Percentiles rank a stretch among this genome's conserved stretches.
phyloP scores from a whole-genome alignment of 2,329 filamentous ascomycete genomes.

The Neocatenulostroma microsporum region DNA sequence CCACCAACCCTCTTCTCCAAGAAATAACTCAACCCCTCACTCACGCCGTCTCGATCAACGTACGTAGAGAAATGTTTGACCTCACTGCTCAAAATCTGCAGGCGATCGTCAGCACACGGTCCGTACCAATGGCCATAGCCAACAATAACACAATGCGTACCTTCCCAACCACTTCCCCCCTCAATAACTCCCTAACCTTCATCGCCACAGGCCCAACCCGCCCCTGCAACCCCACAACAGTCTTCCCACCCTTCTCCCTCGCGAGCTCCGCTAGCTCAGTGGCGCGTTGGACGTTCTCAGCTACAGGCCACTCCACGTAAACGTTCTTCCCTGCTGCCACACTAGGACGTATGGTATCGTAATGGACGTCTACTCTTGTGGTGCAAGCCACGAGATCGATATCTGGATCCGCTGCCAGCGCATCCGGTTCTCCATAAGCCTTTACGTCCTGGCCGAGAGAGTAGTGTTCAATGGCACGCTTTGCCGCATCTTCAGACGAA shows the following conservation, averaged over 20 bases:
- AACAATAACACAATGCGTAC: too few relatives aligned
- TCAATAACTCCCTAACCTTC: slow-evolving; percentile 38
- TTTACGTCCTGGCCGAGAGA: slow-evolving; percentile 33
- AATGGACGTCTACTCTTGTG: slow-evolving; percentile 39
- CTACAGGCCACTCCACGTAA: slow-evolving; percentile 47
- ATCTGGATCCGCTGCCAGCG: slow-evolving; percentile 39
- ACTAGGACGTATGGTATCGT: slow-evolving; percentile 34
- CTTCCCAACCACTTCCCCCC: slow-evolving; percentile 37
- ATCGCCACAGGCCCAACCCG: slow-evolving; percentile 33
- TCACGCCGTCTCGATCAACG: slow-evolving; percentile 11
- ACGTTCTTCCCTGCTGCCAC: slow-evolving; percentile 42
- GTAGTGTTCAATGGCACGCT: slow-evolving; percentile 36
- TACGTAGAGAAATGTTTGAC: slow-evolving; percentile 10
- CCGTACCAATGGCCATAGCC: too few relatives aligned
- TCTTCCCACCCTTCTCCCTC: slow-evolving; percentile 34
- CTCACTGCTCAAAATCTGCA: slow-evolving; percentile 13
- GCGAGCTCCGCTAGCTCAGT: slow-evolving; percentile 39
- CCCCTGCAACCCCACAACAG: slow-evolving; percentile 43
- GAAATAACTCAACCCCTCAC: slow-evolving; percentile 18
- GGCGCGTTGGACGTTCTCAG: slow-evolving; percentile 33
- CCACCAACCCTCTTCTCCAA: slow-evolving; percentile 20
- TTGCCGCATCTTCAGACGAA: slow-evolving; percentile 37
- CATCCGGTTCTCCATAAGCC: slow-evolving; percentile 37
- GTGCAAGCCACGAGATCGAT: slow-evolving; percentile 43
- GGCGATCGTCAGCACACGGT: too few relatives aligned